Base-by-base conservation (phyloP, 805 yeast genomes). In the Lipomyces yamadae region DNA sequence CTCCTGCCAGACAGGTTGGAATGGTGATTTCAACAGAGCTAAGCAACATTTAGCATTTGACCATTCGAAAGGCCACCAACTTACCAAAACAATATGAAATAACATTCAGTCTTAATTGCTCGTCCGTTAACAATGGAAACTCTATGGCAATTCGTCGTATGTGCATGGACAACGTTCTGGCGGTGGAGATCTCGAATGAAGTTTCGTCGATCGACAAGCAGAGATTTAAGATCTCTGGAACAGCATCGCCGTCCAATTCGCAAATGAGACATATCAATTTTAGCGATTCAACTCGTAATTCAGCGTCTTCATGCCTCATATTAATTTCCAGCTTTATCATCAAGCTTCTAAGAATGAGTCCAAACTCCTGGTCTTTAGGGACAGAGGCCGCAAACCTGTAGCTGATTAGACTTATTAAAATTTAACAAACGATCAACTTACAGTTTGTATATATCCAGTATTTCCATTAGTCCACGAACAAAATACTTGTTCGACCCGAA, bases 1-100 rank as follows among this genome's bases (percentile, higher is more conserved):
- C 4, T 89, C 92, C 24, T 85, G 83, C 97, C 97, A 92, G 13
- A 89, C 83, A 0, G 98, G 98, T 64, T 91, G 89, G 72, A 94
- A 92, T 65, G 85, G 84, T 42, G 87, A 87, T 3, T 91, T 81
- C 55, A 93, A 78, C 67, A 90, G 82, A 42, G 98, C 98, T 71
- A 89, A 83, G 50, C 86, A 63, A 72, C 82, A 8, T 3, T 2
- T 2, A 42, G 7, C 48, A 42, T 15, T 24, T 34, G 15, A 24
- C 24, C 24, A 24, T 24, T 56, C 50, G 32, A 48, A n/a, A 24
- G 24, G 24, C 24, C 24, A 24, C 34, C 34, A 1, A 37, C 66
- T n/a, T 58, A 61, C 70, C 70, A 56, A 65, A 59, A 35, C 52
- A 33, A 56, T 54, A 67, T 3, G 54, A 45, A 4, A 67, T 58